Base-by-base conservation (phyloP, 176 grass and related monocot species). In the Lolium rigidum region DNA sequence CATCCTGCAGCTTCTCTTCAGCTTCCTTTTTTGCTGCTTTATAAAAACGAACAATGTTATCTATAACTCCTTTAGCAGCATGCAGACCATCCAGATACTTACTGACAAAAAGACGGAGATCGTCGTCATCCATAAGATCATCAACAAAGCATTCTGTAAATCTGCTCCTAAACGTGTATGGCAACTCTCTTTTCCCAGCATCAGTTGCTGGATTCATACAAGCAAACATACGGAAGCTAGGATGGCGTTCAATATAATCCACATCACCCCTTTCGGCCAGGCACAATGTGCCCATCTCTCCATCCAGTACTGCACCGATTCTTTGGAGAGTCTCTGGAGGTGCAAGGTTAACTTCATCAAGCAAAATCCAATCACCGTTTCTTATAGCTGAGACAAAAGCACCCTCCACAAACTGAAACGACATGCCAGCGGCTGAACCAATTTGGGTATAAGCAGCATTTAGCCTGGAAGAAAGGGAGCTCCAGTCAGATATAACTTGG, bases 181-280 rank as follows among this genome's bases (percentile, higher is more conserved):
- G 93, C 78, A 98, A 80, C 70, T 98, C 95, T 72, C 89, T 86
- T 83, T 98, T 98, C 78, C 95, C 95, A 71, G 95, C 91, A 73
- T 98, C 95, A 28, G 95, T 98, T 85, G 93, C 95, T 59, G 95
- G 95, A 87, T 98, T 98, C 95, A 98, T 98, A 74, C 95, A 98
- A 43, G 93, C 95, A 89, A 98, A 98, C 64, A 98, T 87, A 57
- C 93, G 90, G 47, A 98, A 98, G 49, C 28, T 57, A 52, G 85
- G 87, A 93, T 98, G 95, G 0, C 93, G 95, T 61, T 95, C 89
- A 68, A 98, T 77, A 82, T 95, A 95, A 87, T 98, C 90, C 37
- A 94, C 81, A 4, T 98, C 95, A 47, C 95, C 95, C 81, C 93
- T 95, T 90, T 98, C 95, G 65, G 93, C 91, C 81, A 98, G 81